Conservation (phyloP, 1,284 basidiomycete species). For the Tremellales sp. region DNA sequence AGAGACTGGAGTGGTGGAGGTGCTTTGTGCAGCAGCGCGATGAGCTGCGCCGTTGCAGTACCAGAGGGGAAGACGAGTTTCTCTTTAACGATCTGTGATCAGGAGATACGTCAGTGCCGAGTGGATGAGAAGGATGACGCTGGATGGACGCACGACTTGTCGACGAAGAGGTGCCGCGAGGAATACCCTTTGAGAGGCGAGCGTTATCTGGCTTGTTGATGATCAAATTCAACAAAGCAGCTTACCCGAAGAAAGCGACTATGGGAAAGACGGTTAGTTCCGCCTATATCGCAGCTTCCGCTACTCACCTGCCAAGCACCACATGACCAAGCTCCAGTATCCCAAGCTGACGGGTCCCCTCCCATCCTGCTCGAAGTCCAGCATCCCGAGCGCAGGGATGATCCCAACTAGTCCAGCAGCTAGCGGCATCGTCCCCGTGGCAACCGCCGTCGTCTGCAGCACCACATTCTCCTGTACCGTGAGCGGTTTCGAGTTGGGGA, state of each 20-base stretch:
- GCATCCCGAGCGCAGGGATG: constrained; percentile 77
- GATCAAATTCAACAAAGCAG: constrained; percentile 5
- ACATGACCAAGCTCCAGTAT: constrained; percentile 67
- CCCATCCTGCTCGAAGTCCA: constrained; percentile 71
- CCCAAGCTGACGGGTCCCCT: constrained; percentile 67
- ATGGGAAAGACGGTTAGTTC: constrained; percentile 58
- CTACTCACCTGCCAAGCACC: constrained; percentile 52
- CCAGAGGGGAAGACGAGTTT: constrained; percentile 90
- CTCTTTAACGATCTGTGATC: constrained; percentile 77
- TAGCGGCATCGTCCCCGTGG: constrained; percentile 78
- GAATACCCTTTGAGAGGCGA: constrained; percentile 65
- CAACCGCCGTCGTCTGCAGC: constrained; percentile 90
- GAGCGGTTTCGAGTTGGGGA: constrained; percentile 52
- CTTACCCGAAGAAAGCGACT: constrained; percentile 86
- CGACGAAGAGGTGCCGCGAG: constrained; percentile 87
- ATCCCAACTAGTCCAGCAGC: constrained; percentile 94
- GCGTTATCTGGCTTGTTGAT: background rate
- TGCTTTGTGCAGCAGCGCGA: constrained; percentile 74
- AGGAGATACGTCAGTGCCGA: constrained; percentile 2
- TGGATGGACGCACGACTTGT: constrained; percentile 71
- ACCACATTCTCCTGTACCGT: constrained; percentile 88
- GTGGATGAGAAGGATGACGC: no score
- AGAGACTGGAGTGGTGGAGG: constrained; percentile 28
- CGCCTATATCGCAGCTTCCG: background rate
- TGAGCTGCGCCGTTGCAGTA: constrained; percentile 93